Percentiles rank a stretch among this genome's conserved stretches.
These are phyloP conservation scores for Phytophthora podocarpi DNA, from an alignment of 352 stramenopile genomes.

Conservation along the genomic window DNA sequence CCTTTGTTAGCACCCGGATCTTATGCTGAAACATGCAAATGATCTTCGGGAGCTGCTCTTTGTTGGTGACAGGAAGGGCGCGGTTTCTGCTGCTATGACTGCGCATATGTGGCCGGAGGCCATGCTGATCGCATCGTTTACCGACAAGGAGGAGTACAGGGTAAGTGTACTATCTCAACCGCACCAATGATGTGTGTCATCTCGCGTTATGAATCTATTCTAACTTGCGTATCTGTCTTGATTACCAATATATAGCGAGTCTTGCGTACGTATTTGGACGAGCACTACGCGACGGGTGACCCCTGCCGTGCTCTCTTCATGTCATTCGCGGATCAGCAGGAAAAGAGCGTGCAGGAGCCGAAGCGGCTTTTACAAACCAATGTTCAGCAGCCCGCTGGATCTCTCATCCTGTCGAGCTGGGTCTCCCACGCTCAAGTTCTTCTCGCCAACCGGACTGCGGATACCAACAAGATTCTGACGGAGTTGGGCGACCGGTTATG, in stretches of 20 bases:
- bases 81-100: slow-evolving; percentile 76
- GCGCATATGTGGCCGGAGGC: slow-evolving; percentile 89
- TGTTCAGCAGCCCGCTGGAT: slow-evolving; percentile 36
- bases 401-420: slow-evolving; percentile 74
- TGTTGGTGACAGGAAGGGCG: slow-evolving; percentile 74
- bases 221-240: not conserved
- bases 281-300: slow-evolving; percentile 76
- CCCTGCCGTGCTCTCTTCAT: slow-evolving; percentile 80
- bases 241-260: slow-evolving; percentile 47
- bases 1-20: slow-evolving; percentile 55
- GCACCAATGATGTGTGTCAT: not conserved
- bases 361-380: slow-evolving; percentile 66
- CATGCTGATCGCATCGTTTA: slow-evolving; percentile 88
- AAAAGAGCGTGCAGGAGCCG: slow-evolving; percentile 86
- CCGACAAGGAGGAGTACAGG: slow-evolving; percentile 87
- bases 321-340: slow-evolving; percentile 83
- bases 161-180: slow-evolving; percentile 31
- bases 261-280: slow-evolving; percentile 76
- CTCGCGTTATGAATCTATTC: not conserved
- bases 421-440: slow-evolving; percentile 83
- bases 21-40: slow-evolving; percentile 49
- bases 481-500: slow-evolving; percentile 85
- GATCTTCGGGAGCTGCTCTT: slow-evolving; percentile 76
- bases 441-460: slow-evolving; percentile 76
- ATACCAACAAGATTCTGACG: slow-evolving; percentile 85